Percentiles rank a stretch among this genome's conserved stretches.
These are phyloP conservation scores for Shiraia sp. DNA, from an alignment of 2,329 filamentous ascomycete species.

Conservation along the genomic window DNA sequence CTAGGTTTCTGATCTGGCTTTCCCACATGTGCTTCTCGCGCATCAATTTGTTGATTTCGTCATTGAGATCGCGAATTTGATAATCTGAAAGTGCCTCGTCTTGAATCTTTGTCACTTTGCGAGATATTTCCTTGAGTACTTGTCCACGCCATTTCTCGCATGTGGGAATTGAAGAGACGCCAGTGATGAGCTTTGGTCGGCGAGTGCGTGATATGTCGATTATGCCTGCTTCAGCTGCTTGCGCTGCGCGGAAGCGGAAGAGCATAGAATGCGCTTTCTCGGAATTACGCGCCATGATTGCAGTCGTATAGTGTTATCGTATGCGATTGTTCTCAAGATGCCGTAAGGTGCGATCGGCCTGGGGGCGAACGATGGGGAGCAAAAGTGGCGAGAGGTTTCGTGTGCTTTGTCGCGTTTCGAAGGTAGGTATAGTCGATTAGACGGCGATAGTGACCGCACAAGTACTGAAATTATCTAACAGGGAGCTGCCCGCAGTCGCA, in stretches of 20 bases:
- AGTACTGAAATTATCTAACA: constrained; percentile 18
- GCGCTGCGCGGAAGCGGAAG: constrained; percentile 97
- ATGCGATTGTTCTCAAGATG: constrained; percentile 1
- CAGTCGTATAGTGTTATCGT: constrained; percentile 12
- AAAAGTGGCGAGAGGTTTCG: neutral
- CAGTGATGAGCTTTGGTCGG: constrained; percentile 87
- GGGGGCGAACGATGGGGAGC: neutral
- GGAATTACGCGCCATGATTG: constrained; percentile 78
- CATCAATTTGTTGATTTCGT: constrained; percentile 99
- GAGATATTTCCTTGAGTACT: constrained; percentile 93
- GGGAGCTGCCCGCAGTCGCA: constrained; percentile 34
- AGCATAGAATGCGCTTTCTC: constrained; percentile 99
- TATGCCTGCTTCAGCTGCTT: constrained; percentile 94
- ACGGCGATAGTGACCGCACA: constrained; percentile 3
- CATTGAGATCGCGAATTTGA: constrained; percentile 96
- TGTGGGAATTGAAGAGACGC: constrained; percentile 77
- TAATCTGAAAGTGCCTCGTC: constrained; percentile 90
- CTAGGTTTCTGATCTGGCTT: constrained; percentile 89
- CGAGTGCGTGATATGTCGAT: constrained; percentile 89
- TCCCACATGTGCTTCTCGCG: constrained; percentile 99
- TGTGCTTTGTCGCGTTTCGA: constrained; percentile 1
- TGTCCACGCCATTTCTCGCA: constrained; percentile 99
- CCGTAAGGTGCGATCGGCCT: constrained; percentile 1
- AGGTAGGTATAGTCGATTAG: constrained; percentile 5
- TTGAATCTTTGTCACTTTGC: constrained; percentile 96